Percentiles rank a stretch among this genome's conserved stretches.
These are phyloP conservation scores for Coemansia asiatica DNA, from an alignment of 192 early-diverging fungal genomes.

Conservation along the genomic window DNA sequence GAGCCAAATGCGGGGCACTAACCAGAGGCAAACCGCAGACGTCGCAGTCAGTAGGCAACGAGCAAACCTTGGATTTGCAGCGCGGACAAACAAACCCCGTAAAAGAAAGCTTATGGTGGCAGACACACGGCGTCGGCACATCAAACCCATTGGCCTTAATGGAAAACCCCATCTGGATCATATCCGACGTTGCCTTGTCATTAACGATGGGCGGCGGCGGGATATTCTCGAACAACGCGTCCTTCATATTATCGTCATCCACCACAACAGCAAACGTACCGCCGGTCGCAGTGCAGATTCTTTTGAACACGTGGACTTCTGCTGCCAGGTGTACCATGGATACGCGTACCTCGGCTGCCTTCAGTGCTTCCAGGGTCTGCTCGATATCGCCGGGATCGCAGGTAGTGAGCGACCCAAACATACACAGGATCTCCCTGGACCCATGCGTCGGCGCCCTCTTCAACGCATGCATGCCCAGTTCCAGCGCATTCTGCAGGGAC, in stretches of 20 bases:
- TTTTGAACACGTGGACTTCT: constrained; percentile 81
- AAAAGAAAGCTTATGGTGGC: constrained; percentile 67
- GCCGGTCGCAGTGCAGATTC: constrained; percentile 71
- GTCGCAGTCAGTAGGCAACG: constrained; percentile 89
- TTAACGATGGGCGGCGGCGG: constrained; percentile 80
- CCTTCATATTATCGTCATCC: constrained; percentile 81
- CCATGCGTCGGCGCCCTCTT: constrained; percentile 86
- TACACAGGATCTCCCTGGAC: constrained; percentile 80
- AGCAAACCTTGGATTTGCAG: constrained; percentile 79
- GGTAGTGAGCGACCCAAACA: constrained; percentile 86
- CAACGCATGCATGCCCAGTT: constrained; percentile 75
- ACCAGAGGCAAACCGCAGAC: constrained; percentile 87
- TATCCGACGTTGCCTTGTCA: constrained; percentile 58
- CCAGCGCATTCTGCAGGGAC: constrained; percentile 89
- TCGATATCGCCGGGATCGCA: constrained; percentile 93
- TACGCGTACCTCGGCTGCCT: constrained; percentile 71
- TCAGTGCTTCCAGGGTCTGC: constrained; percentile 71
- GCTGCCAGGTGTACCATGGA: constrained; percentile 88
- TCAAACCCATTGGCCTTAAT: constrained; percentile 19
- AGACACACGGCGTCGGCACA: constrained; percentile 70
- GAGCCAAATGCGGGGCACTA: constrained; percentile 83
- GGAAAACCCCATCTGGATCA: constrained; percentile 95
- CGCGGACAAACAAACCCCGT: constrained; percentile 84
- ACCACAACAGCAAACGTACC: constrained; percentile 82
- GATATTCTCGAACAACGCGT: constrained; percentile 79